Evolutionary conservation across 73 alveolate genomes (phyloP), one percentile per base, ranked within the genome.

Genomic region (Breviolum minutum): DNA sequence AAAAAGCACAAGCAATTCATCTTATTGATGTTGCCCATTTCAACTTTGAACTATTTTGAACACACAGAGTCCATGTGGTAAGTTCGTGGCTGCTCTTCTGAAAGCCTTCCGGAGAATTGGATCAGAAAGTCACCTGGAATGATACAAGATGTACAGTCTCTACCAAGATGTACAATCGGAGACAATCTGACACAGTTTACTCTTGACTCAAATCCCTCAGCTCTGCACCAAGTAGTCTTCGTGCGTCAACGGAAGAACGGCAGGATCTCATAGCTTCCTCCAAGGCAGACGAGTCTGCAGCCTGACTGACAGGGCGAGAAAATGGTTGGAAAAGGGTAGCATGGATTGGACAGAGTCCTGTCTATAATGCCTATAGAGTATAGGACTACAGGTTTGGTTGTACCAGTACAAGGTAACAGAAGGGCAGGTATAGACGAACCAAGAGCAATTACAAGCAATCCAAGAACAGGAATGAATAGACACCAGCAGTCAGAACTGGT

Each of bases 31-130:
- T 40, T 40, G 54, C 54, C 40, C 26, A 71, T 30, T 71, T 8
- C 26, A 71, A 71, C 40, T 22, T 71, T 22, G 81, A 20, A 77
- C 26, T 6, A 71, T 5, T 22, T 71, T 22, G 81, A 20, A 77
- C 11, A 26, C 87, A 1, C 87, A 11, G 64, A 2, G 61, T 10
- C 29, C 63, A 30, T 8, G 1, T 6, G n/a, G 24, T 22, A 22
- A 62, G 94, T 79, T 60, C 12, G 14, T 20, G 26, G 70, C 95
- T 89, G 95, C 22, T 22, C 86, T 27, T 89, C 95, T 54, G 95
- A 89, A 24, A 89, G 95, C 14, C 17, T 19, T 32, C 95, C 95
- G 20, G 95, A 69, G 71, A 89, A 89, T 22, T 89, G 95, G 95
- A 89, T 89, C 73, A 89, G 32, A 61, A 89, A 89, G 81, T 89